Conservation (phyloP, 371 early-diverging fungal genomes). For the Catenaria anguillulae region DNA sequence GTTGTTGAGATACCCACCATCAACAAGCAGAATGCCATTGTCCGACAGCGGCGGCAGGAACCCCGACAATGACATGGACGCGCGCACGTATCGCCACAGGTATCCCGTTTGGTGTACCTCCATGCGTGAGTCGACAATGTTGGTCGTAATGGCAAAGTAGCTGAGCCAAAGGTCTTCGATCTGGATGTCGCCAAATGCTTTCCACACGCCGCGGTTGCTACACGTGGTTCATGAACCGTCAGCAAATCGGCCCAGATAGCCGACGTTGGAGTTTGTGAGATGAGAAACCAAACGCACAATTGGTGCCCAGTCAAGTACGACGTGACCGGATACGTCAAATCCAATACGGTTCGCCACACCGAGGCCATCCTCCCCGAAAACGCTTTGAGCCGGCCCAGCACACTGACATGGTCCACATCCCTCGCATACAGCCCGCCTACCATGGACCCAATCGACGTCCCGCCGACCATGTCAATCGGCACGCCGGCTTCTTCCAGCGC, state of each 20-base stretch:
- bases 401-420: slow-evolving; percentile 71
- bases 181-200: slow-evolving; percentile 75
- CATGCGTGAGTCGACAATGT: slow-evolving; percentile 88
- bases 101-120: slow-evolving; percentile 84
- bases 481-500: slow-evolving; percentile 97
- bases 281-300: not conserved
- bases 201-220: slow-evolving; percentile 83
- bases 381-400: slow-evolving; percentile 70
- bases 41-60: slow-evolving; percentile 92
- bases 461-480: slow-evolving; percentile 94
- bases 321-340: slow-evolving; percentile 91
- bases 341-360: slow-evolving; percentile 80
- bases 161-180: slow-evolving; percentile 98
- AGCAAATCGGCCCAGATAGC: slow-evolving; percentile 47
- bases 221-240: too few species aligned
- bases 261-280: slow-evolving; percentile 5
- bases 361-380: slow-evolving; percentile 68
- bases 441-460: slow-evolving; percentile 95
- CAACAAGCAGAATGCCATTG: slow-evolving; percentile 89
- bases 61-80: slow-evolving; percentile 96
- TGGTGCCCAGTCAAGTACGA: slow-evolving; percentile 61
- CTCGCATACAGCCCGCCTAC: slow-evolving; percentile 91
- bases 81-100: slow-evolving; percentile 94
- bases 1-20: slow-evolving; percentile 99
- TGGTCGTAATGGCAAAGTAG: slow-evolving; percentile 93